Evolutionary conservation across 2,329 filamentous ascomycete species (phyloP), one percentile per base, ranked within the genome.

Genomic region (Fusarium sp.): DNA sequence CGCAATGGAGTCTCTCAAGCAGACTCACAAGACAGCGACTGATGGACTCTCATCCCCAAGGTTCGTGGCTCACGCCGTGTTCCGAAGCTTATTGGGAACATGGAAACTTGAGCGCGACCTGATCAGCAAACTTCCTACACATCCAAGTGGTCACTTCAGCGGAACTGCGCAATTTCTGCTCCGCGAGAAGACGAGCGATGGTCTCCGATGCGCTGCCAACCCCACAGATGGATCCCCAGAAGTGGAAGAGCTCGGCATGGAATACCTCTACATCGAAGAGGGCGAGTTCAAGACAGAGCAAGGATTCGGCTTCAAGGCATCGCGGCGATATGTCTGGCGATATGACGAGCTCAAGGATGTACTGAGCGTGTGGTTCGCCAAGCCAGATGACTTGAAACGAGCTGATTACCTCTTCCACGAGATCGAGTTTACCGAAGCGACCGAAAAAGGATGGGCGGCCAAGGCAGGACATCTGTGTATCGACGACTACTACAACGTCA

Each of bases 331-430:
- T 76, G 86, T 94, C 2, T 95, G 93, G 86, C 89, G 93, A 0
- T 95, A 95, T 76, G 85, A 90, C 52, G 90, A 92, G 72, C 76
- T 66, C 11, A 83, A 78, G 1, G 92, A 95, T 76, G 81, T 80
- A 32, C 83, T 95, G 25, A 93, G 90, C 69, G 90, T 93, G 1
- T 95, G 93, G 93, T 95, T 95, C 75, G 90, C 90, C 43, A 90
- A 91, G 72, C 86, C 88, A 1, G 89, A 92, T 17, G 91, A 94
- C 72, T 82, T 86, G 17, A 85, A 85, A 64, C 86, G 87, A 15
- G 91, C 91, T 0, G 93, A 95, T 78, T 93, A 95, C 72, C 84
- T 95, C 22, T 96, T 95, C 81, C 93, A 95, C 76, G 88, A 91
- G 71, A 84, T 95, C n/a, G 87, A 92, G 66, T 93, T 95, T 74